Conservation (phyloP, 345 rosid species). For the Litchi chinensis region DNA sequence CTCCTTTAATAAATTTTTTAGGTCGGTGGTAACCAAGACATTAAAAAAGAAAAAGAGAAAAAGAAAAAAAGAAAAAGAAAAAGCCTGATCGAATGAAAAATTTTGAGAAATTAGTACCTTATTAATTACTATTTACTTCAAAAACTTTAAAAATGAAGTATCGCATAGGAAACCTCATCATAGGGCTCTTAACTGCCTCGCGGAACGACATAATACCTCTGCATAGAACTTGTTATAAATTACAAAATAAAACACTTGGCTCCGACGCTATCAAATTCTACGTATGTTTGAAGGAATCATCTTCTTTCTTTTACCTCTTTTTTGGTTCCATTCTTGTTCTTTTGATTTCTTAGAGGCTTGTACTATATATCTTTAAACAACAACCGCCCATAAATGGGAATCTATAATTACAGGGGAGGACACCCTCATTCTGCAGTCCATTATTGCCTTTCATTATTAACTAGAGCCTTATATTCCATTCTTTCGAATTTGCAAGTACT, state of each 20-base stretch:
- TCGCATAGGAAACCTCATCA: neutral
- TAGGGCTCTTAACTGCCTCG: neutral
- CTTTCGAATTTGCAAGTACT: too few relatives aligned
- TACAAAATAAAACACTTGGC: neutral
- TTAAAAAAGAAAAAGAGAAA: too few relatives aligned
- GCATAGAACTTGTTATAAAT: neutral
- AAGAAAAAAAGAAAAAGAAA: too few relatives aligned
- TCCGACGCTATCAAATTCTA: neutral
- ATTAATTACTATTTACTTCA: too few relatives aligned
- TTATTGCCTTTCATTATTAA: neutral
- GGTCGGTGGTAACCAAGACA: too few relatives aligned
- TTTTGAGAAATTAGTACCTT: too few relatives aligned
- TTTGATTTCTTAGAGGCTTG: neutral
- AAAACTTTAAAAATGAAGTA: neutral
- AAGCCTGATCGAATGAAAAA: too few relatives aligned
- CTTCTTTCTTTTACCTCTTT: neutral
- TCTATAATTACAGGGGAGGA: neutral
- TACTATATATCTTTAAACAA: neutral
- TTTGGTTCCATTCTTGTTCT: neutral
- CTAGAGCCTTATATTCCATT: neutral
- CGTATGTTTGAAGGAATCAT: neutral
- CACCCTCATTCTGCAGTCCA: too few relatives aligned
- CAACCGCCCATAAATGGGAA: neutral
- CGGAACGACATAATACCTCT: neutral
- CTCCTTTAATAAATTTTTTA: too few relatives aligned